phyloP scores from a whole-genome alignment of 805 yeast genomes.

The Hanseniaspora hatyaiensis region DNA sequence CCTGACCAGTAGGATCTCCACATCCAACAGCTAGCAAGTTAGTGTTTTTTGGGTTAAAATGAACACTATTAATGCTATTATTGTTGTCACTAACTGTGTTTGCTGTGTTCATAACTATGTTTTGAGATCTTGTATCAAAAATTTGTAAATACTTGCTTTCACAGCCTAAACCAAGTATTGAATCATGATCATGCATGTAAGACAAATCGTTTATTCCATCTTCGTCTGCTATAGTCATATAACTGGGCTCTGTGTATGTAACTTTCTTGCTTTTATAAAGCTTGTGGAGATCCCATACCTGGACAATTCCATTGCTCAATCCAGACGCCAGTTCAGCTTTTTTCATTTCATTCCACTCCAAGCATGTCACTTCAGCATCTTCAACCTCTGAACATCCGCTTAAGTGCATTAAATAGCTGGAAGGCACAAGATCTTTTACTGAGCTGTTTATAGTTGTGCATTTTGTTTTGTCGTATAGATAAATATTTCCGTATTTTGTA shows the following conservation, averaged over 20 bases:
- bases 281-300: constrained; percentile 54
- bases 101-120: constrained; percentile 16
- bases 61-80: constrained; percentile 45
- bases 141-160: constrained; percentile 46
- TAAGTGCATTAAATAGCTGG: constrained; percentile 16
- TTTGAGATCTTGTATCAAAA: constrained; percentile 40
- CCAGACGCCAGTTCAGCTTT: constrained; percentile 54
- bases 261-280: constrained; percentile 26
- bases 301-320: constrained; percentile 51
- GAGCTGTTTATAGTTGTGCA: constrained; percentile 40
- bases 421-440: constrained; percentile 17
- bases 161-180: constrained; percentile 53
- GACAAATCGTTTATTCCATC: constrained; percentile 59
- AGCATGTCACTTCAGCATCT: constrained; percentile 44
- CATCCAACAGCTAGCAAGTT: constrained; percentile 59
- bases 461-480: constrained; percentile 71
- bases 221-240: constrained; percentile 25
- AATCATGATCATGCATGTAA: constrained; percentile 54
- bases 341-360: constrained; percentile 58
- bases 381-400: constrained; percentile 23
- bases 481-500: constrained; percentile 46
- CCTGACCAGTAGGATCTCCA: constrained; percentile 34
- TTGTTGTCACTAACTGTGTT: constrained; percentile 18
- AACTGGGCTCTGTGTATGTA: constrained; percentile 23
- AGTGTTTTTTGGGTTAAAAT: constrained; percentile 47